Percentiles rank a stretch among this genome's conserved stretches.
Conservation (phyloP, 2,329 filamentous ascomycete genomes). For the Calonectria hongkongensis region DNA sequence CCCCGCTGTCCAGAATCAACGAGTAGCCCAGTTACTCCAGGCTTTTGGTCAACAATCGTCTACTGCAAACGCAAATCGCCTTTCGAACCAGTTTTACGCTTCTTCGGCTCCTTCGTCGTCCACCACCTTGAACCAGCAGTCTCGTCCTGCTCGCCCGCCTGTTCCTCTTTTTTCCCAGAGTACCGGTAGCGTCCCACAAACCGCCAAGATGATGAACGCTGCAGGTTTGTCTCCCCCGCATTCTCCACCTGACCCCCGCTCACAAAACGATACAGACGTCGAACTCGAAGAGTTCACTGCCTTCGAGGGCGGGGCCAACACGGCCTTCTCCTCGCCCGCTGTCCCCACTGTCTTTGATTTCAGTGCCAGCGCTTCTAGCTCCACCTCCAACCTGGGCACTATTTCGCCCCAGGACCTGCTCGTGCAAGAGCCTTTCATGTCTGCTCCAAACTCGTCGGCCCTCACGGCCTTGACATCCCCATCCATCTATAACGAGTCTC, state of each 20-base stretch:
- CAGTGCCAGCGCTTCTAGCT: conserved; percentile 67
- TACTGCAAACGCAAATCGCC: conserved; percentile 74
- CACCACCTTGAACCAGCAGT: conserved; percentile 73
- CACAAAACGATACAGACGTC: conserved; percentile 68
- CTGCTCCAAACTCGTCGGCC: conserved; percentile 86
- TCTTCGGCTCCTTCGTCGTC: conserved; percentile 79
- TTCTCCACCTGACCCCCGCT: conserved; percentile 54
- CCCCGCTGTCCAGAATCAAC: conserved; percentile 72
- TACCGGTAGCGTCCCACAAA: conserved; percentile 70
- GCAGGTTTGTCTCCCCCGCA: conserved; percentile 58
- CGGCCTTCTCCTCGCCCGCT: conserved; percentile 73
- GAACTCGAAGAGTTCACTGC: conserved; percentile 75
- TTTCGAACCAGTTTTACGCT: conserved; percentile 79
- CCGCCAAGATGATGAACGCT: conserved; percentile 67
- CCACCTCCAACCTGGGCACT: conserved; percentile 77
- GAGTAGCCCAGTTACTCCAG: conserved; percentile 76
- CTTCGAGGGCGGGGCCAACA: conserved; percentile 72
- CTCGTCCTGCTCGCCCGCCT: conserved; percentile 75
- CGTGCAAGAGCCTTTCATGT: conserved; percentile 81
- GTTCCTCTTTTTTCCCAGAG: conserved; percentile 83
- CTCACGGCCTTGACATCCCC: conserved; percentile 92
- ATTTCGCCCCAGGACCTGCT: conserved; percentile 90
- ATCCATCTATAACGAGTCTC: conserved; percentile 85
- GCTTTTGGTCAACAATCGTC: conserved; percentile 74
- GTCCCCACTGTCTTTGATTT: conserved; percentile 71